Percentiles rank a stretch among this genome's conserved stretches.
phyloP scores from a whole-genome alignment of 345 rosid genomes.

The Citrus unshiu region DNA sequence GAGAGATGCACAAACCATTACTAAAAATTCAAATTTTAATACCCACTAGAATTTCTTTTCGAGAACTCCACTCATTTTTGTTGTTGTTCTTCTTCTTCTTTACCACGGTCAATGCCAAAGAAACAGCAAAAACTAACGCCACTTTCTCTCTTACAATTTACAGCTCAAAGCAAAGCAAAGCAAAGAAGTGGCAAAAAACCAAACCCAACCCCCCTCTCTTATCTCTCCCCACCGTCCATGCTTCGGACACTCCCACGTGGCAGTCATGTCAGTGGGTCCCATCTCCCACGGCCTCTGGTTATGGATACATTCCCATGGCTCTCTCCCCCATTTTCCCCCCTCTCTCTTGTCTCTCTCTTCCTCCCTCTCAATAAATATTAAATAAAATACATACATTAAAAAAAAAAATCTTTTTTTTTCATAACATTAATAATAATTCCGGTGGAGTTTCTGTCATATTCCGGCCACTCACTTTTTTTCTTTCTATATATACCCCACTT shows the following conservation, averaged over 20 bases:
- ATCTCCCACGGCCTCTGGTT: constrained; percentile 30
- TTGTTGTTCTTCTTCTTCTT: too few relatives aligned
- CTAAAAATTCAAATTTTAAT: too few relatives aligned
- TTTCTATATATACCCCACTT: background rate
- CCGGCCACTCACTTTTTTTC: background rate
- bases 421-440: background rate
- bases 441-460: background rate
- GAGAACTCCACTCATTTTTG: too few relatives aligned
- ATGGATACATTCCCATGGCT: constrained; percentile 29
- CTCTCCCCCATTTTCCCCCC: constrained; percentile 4
- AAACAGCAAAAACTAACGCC: background rate
- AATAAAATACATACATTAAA: background rate
- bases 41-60: too few relatives aligned
- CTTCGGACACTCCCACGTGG: constrained; percentile 54
- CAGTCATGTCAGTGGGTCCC: constrained; percentile 52
- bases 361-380: background rate
- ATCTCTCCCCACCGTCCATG: constrained; percentile 16
- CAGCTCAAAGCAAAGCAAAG: background rate
- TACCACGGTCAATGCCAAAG: background rate
- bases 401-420: background rate
- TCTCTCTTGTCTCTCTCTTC: background rate
- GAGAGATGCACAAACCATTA: too few relatives aligned
- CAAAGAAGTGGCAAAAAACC: background rate
- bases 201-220: background rate
- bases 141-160: background rate